Base-by-base conservation (phyloP, 495 filamentous ascomycete genomes). In the Penicillium salamii region DNA sequence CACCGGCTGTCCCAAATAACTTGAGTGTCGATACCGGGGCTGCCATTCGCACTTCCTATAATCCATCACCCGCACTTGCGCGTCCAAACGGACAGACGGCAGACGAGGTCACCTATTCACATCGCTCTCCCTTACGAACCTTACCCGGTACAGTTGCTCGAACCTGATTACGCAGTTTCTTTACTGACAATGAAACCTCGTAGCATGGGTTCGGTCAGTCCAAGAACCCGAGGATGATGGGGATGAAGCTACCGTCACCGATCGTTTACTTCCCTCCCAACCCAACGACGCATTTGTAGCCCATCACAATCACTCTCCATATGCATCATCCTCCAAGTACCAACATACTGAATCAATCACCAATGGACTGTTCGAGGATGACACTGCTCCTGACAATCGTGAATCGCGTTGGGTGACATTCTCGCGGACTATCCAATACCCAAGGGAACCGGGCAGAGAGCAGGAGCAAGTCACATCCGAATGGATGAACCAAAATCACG, bases 331-430 rank as follows among this genome's bases (percentile, higher is more conserved):
- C 59, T 55, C 69, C 7, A 59, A 61, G n/a, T 44, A 50, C 3
- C 46, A 62, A 18, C 50, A 44, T 33, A 15, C 46, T 2, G 40
- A 43, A 17, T 50, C 55, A 5, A 38, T 15, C 17, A 43, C 31
- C 5, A 35, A 38, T 2, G 34, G 24, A 5, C 44, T 54, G 3
- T 46, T 58, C 4, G 54, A 59, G 9, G 40, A 53, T 1, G 47
- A 23, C 1, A 14, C 52, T 1, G 19, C 39, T 2, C 19, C 50
- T 3, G 38, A 14, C 8, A 31, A 47, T 63, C 68, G 71, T 21
- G 76, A 79, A 39, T 84, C 81, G 14, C 78, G 80, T 38, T 88
- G 84, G 84, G 72, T 70, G 38, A 69, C 73, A 14, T 87, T 86
- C 57, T 77, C 75, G 43, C 74, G 73, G 23, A 63, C 73, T 2